phyloP scores from a whole-genome alignment of 805 yeast genomes.

The Pichia phayaonensis region DNA sequence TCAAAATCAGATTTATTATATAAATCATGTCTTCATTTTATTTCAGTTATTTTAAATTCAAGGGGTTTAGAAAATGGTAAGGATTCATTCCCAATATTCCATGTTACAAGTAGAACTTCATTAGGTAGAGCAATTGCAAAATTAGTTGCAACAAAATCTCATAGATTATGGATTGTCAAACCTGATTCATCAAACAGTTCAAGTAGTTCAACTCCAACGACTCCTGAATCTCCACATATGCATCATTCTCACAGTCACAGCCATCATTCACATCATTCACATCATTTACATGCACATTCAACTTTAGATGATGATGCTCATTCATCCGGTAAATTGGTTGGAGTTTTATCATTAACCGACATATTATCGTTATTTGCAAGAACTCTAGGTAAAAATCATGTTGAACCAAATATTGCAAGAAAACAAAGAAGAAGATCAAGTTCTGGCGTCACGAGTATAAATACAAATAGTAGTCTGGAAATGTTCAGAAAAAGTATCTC shows the following conservation, averaged over 20 bases:
- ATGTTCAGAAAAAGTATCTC: slow-evolving; percentile 36
- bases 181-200: slow-evolving; percentile 28
- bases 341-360: slow-evolving; percentile 90
- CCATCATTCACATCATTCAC: slow-evolving; percentile 2
- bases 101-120: slow-evolving; percentile 72
- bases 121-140: slow-evolving; percentile 89
- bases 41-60: slow-evolving; percentile 74
- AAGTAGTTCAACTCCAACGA: slow-evolving; percentile 10
- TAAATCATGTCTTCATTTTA: slow-evolving; percentile 79
- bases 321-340: slow-evolving; percentile 74
- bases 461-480: slow-evolving; percentile 32
- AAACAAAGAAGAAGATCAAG: slow-evolving; percentile 73
- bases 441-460: slow-evolving; percentile 29
- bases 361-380: slow-evolving; percentile 75
- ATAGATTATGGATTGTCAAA: slow-evolving; percentile 79
- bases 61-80: slow-evolving; percentile 92
- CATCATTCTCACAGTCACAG: slow-evolving; percentile 4
- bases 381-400: slow-evolving; percentile 53
- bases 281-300: neutral
- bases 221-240: slow-evolving; percentile 3
- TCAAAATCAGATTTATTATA: slow-evolving; percentile 79
- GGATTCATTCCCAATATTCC: slow-evolving; percentile 95
- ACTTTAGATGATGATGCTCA: slow-evolving; percentile 31
- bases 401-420: slow-evolving; percentile 84
- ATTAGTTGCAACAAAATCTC: slow-evolving; percentile 90